Evolutionary conservation across 495 filamentous ascomycete species (phyloP), one percentile per base, ranked within the genome.

Genomic region (Geoglossum glabrum): DNA sequence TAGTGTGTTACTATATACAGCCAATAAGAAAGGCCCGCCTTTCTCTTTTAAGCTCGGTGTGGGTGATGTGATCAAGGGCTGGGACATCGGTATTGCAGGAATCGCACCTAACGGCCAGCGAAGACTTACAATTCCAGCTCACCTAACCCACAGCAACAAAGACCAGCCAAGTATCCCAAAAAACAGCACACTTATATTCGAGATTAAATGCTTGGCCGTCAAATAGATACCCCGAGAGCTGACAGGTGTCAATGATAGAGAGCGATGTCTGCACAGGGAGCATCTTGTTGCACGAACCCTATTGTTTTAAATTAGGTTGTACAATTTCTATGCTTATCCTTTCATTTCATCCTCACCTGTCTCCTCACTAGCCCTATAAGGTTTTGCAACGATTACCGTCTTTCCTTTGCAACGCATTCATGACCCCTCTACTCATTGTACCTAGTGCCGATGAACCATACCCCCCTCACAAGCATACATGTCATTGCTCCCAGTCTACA

Each of bases 61-160:
- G 68, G 89, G 89, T 59, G 87, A 96, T 66, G 92, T 99, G 62
- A 97, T 99, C 74, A 90, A 94, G 78, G 92, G 92, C 63, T 96
- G 90, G 92, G 93, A 99, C 67, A 80, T 95, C 60, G 92, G 92
- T 69, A 72, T 99, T 61, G 77, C 76, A 58, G 92, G 92, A 67
- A 95, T 99, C 89, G 73, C 83, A 56, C 80, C 86, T 58, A 89
- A 92, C 69, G 88, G 87, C 59, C 93, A 97, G 77, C 87, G 92
- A 61, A 80, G 92, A 55, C 78, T 99, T 66, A 85, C 77, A 55
- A 85, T 99, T 65, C 92, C 92, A 40, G 75, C 92, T 19, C 70
- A 83, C 58, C 76, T 87, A 21, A 93, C 82, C 57, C 97, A 99
- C 68, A 92, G 92, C 70, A 84, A 77, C 73, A 84, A 86, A 70